Evolutionary conservation across 2,329 filamentous ascomycete species (phyloP), one percentile per base, ranked within the genome.

Genomic region (Colletotrichum theobromicola): DNA sequence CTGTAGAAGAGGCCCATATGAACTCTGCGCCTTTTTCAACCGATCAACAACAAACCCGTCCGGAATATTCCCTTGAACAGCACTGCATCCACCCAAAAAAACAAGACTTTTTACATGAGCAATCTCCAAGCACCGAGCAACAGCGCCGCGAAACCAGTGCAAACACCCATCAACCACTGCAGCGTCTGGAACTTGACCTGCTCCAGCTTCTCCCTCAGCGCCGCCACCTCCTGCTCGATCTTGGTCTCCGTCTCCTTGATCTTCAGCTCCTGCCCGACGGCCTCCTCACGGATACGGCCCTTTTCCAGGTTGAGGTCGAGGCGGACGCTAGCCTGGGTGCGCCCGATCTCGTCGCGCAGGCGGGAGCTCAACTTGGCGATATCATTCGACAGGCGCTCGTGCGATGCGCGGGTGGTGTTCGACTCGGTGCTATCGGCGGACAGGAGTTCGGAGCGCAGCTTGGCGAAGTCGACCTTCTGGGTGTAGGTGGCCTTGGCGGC

Each of bases 231-330:
- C 86, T 98, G 96, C 88, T 99, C 97, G 80, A 99, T 98, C 85
- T 97, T 93, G 72, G 96, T 98, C 87, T 99, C 97, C 15, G 97
- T 98, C 90, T 99, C 97, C 88, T 98, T 98, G 81, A 99, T 95
- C 88, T 98, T 97, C 85, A 99, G 92, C 85, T 99, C 97, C 86
- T 98, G 97, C 72, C 94, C 94, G 78, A 98, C 97, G 21, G 96
- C 95, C 88, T 99, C 97, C 85, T 99, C 97, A 76, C 97, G 89
- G 78, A 98, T 99, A 76, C 97, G 91, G 16, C 97, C 97, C 87
- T 99, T 99, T 82, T 99, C 97, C 60, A 99, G 87, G 84, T 98
- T 99, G 75, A 99, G 87, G 84, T 99, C 97, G 60, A 99, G 87
- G 75, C 96, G 90, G 46, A 98, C 96, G 76, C 94, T 96, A 7